Evolutionary conservation across 805 yeast species (phyloP).

Genomic region (Ogataea methanolica): DNA sequence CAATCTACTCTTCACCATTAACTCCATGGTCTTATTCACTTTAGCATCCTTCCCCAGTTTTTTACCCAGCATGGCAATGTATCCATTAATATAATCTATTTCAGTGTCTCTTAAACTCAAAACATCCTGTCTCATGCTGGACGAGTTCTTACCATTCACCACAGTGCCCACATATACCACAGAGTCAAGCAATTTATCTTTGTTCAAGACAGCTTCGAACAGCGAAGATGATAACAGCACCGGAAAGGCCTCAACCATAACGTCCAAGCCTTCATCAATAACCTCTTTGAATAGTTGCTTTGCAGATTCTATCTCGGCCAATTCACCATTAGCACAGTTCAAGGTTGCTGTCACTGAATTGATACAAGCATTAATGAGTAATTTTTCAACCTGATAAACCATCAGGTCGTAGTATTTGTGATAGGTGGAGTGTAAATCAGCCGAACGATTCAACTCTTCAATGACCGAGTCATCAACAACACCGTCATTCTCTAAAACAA

Average conservation of each 20-base stretch:
- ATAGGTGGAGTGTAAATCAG: constrained; percentile 26
- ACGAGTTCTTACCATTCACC: constrained; percentile 46
- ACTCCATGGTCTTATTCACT: constrained; percentile 41
- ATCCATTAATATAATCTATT: constrained; percentile 81
- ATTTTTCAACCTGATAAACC: constrained; percentile 64
- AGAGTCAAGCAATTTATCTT: constrained; percentile 31
- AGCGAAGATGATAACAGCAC: constrained; percentile 28
- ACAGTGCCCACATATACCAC: constrained; percentile 25
- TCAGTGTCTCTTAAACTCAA: constrained; percentile 58
- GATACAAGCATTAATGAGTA: constrained; percentile 75
- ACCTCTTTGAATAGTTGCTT: constrained; percentile 34
- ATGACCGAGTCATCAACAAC: constrained; percentile 19
- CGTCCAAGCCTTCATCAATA: constrained; percentile 41
- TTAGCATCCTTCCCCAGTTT: constrained; percentile 39
- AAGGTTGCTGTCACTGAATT: constrained; percentile 78
- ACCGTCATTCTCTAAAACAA: constrained; percentile 8
- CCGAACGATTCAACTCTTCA: constrained; percentile 21
- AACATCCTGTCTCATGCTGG: constrained; percentile 72
- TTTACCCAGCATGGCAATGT: constrained; percentile 53
- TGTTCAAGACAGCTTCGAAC: constrained; percentile 28
- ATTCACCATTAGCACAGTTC: constrained; percentile 74
- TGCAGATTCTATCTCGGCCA: constrained; percentile 39
- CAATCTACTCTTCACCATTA: constrained; percentile 39
- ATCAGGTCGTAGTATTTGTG: constrained; percentile 40
- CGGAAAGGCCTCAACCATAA: constrained; percentile 32